Base-by-base conservation (phyloP, 2,329 filamentous ascomycete species). In the Fusarium brevicatenulatum region DNA sequence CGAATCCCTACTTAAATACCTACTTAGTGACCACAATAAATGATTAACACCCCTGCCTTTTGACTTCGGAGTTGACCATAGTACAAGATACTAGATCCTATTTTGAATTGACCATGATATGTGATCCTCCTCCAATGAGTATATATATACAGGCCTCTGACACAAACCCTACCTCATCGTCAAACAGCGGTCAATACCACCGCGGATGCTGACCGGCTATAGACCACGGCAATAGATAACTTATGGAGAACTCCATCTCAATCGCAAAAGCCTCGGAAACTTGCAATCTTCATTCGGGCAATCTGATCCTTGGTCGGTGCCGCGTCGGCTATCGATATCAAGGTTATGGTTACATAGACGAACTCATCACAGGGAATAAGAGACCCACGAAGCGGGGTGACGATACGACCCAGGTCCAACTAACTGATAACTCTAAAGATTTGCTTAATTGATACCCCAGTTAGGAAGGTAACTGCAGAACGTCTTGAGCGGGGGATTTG, bases 351-450 rank as follows among this genome's bases (percentile, higher is more conserved):
- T 36, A 54, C 36, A 59, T 59, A 59, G 34, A 37, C 47, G 4
- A 60, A 8, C 5, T 37, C n/a, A n/a, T 50, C 32, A 32, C 54
- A 40, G 34, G 60, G 25, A 40, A 30, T 3, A 42, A 32, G 15
- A 34, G 54, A 58, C 50, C 61, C 49, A 58, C n/a, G 34, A 18
- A 50, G 63, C 65, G 65, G 65, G 65, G 65, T 47, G 55, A 54
- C 19, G 37, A 40, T 18, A 43, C 19, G 36, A 59, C 37, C 43
- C 28, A 66, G 12, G 37, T 19, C 44, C 11, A 18, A 28, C 56
- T 55, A 46, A 58, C 32, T 32, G 52, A 64, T 58, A 58, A 69
- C 66, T 47, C 36, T 70, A 65, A 58, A 47, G 58, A 69, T 63
- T 65, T 55, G 32, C 65, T 69, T 65, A 55, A 58, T 43, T 32